phyloP scores from a whole-genome alignment of 305 asterid species.

The Fraxinus albicans region DNA sequence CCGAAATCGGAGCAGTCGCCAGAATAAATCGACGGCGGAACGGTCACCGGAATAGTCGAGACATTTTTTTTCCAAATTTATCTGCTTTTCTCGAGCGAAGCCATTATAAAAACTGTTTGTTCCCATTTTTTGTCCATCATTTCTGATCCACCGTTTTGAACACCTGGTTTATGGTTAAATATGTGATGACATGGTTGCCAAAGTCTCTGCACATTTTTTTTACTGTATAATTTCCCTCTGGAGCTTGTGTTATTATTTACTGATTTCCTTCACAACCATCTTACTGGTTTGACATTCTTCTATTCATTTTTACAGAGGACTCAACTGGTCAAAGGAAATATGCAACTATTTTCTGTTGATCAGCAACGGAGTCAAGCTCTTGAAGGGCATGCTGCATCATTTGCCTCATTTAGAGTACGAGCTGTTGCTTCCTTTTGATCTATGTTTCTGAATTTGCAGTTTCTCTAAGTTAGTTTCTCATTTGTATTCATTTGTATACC shows the following conservation, averaged over 20 bases:
- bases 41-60: background rate
- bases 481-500: background rate
- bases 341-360: constrained; percentile 97
- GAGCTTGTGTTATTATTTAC: background rate
- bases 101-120: background rate
- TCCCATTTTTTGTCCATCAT: background rate
- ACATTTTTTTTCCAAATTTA: constrained; percentile 2
- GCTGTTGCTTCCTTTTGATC: constrained; percentile 18
- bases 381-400: constrained; percentile 99
- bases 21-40: too few relatives aligned
- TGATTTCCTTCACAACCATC: constrained; percentile 23
- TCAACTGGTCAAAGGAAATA: constrained; percentile 95
- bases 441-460: constrained; percentile 16
- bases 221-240: background rate
- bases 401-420: constrained; percentile 81
- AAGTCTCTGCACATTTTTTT: background rate
- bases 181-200: background rate
- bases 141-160: background rate
- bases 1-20: too few relatives aligned
- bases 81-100: background rate
- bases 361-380: constrained; percentile 99
- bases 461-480: constrained; percentile 15
- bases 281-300: constrained; percentile 25
- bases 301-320: constrained; percentile 59
- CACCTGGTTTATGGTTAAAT: background rate